A percentile compares a stretch with the other conserved stretches of the same genome.
Evolutionary conservation across 164 flowering plant genomes (phyloP).

Genomic region (Umbilicus rupestris): DNA sequence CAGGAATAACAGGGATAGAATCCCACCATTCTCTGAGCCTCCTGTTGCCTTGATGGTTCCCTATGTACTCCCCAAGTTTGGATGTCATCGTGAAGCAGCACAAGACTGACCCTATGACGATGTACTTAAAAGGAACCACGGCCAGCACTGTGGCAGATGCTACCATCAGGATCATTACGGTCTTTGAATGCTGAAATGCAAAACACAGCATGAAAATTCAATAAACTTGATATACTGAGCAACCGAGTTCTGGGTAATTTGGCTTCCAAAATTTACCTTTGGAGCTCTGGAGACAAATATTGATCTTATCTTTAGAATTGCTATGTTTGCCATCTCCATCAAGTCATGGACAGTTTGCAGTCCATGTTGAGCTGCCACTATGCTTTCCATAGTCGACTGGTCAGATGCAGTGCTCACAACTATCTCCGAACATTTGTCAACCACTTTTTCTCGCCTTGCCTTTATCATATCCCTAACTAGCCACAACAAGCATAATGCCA

Average conservation of each 20-base stretch:
- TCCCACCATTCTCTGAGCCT: slow-evolving; percentile 86
- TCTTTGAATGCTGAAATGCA: slow-evolving; percentile 56
- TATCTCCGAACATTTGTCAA: slow-evolving; percentile 30
- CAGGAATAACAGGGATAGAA: slow-evolving; percentile 62
- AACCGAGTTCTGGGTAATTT: neutral
- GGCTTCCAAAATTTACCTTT: slow-evolving; percentile 37
- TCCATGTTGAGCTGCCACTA: slow-evolving; percentile 72
- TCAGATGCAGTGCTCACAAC: slow-evolving; percentile 50
- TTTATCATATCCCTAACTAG: slow-evolving; percentile 34
- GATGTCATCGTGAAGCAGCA: slow-evolving; percentile 27
- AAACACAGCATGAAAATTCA: neutral
- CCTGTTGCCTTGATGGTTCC: slow-evolving; percentile 28
- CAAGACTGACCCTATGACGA: slow-evolving; percentile 29
- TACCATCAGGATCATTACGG: slow-evolving; percentile 36
- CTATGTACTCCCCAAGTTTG: slow-evolving; percentile 26
- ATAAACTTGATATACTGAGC: neutral
- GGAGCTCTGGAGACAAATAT: slow-evolving; percentile 36
- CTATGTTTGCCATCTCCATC: slow-evolving; percentile 42
- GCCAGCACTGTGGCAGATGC: slow-evolving; percentile 37
- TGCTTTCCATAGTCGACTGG: slow-evolving; percentile 62
- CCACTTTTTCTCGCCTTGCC: slow-evolving; percentile 23
- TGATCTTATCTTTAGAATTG: slow-evolving; percentile 55
- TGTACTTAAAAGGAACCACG: slow-evolving; percentile 51
- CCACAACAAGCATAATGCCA: slow-evolving; percentile 42
- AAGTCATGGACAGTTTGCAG: slow-evolving; percentile 32